Evolutionary conservation across 371 early-diverging fungal genomes (phyloP), one percentile per base, ranked within the genome.

Genomic region (Mucor indicus): DNA sequence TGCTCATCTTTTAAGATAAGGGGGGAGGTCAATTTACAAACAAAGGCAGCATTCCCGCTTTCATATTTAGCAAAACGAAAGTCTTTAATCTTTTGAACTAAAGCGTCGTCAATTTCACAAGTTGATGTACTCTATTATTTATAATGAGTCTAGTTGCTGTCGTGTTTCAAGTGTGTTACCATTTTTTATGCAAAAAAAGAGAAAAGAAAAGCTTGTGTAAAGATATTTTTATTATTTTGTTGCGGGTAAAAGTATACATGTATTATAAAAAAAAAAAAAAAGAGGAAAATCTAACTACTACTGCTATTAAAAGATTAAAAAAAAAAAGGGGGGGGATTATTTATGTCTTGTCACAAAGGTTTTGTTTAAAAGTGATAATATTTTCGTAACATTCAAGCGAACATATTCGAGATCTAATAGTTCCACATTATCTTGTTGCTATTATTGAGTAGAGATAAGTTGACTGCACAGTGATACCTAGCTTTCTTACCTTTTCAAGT

Each of bases 391-490:
- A 48, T 87, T 88, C 39, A 96, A 73, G 52, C 91, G 90, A 17
- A 96, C 93, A 52, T 95, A 96, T 71, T 95, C 96, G 9, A 95
- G 76, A 61, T 96, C 97, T 38, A 96, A 67, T 24, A 86, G 59
- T 44, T 87, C 79, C 1, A 93, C 86, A 47, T 91, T 91, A 55
- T 90, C 87, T 74, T 93, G 93, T 85, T 96, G 93, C 86, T 91
- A 79, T 53, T 58, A 58, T n/a, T n/a, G 4, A 57, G 33, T 38
- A 24, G 13, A 23, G 13, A 19, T 23, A 17, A 9, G 13, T 2
- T n/a, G n/a, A n/a, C n/a, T n/a, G n/a, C n/a, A n/a, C n/a, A n/a
- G n/a, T n/a, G n/a, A n/a, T n/a, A n/a, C n/a, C n/a, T n/a, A n/a
- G n/a, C n/a, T n/a, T n/a, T 5, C 17, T 53, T 75, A 84, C 85